Percentiles rank a stretch among this genome's conserved stretches.
phyloP scores from a whole-genome alignment of 257 asterid species.

The Gentiana straminea region DNA sequence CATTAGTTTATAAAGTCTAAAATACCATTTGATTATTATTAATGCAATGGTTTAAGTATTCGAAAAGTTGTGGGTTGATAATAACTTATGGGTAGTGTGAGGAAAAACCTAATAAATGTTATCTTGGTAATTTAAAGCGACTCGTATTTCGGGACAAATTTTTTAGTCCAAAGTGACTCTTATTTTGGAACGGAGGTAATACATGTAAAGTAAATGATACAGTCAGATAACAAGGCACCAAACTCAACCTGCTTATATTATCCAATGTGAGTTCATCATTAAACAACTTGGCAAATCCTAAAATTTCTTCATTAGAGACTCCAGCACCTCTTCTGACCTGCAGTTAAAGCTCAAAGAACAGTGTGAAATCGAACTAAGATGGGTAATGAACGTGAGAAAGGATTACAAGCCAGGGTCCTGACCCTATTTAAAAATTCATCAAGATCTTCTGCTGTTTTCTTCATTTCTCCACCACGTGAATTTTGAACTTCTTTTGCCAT shows the following conservation, averaged over 20 bases:
- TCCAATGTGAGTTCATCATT: constrained; percentile 93
- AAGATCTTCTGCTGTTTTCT: constrained; percentile 89
- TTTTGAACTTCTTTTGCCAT: constrained; percentile 91
- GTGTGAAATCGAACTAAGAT: constrained; percentile 9
- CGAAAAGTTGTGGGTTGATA: too few species aligned
- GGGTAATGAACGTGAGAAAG: constrained; percentile 1
- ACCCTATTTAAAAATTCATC: constrained; percentile 73
- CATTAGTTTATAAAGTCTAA: too few species aligned
- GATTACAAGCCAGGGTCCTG: constrained; percentile 12
- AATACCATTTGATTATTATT: too few species aligned
- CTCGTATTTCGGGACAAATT: too few species aligned
- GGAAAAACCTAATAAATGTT: too few species aligned
- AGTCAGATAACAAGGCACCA: constrained; percentile 7
- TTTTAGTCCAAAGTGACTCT: too few species aligned
- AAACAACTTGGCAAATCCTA: constrained; percentile 89
- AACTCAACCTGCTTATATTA: constrained; percentile 74
- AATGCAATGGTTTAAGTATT: too few species aligned
- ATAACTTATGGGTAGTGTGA: too few species aligned
- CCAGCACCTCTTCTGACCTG: constrained; percentile 86
- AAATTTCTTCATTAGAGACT: constrained; percentile 72
- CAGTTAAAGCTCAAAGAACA: constrained; percentile 14
- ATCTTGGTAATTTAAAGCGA: too few species aligned
- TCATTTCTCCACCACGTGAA: constrained; percentile 64
- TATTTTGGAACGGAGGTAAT: too few species aligned
- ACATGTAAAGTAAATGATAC: background rate